Base-by-base conservation (phyloP, 306 rosid species). In the Dalbergia cochinchinensis region DNA sequence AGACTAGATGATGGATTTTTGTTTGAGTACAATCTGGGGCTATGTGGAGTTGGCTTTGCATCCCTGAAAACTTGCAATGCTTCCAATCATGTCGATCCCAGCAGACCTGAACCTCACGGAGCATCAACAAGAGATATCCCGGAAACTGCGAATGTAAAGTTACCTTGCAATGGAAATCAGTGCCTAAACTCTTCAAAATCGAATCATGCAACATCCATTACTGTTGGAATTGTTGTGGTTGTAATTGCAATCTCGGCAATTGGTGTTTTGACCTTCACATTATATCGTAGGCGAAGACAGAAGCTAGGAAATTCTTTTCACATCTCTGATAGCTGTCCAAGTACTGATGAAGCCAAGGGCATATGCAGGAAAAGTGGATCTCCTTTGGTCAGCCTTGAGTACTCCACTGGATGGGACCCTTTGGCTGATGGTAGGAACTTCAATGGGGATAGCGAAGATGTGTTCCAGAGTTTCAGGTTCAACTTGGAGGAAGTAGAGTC, bases 401-500 rank as follows among this genome's bases (percentile, higher is more conserved):
- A 94, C 76, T 63, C 97, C 12, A 81, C 81, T 12, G 96, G 97
- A 26, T 92, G 97, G 97, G 97, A 91, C 74, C 91, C 91, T 18
- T 84, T 90, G 76, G 86, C 90, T 7, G 90, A 87, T 12, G 54
- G 81, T 54, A 65, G 84, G 51, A 82, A 74, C 64, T 81, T 93
- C 75, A 89, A 80, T 62, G 87, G 78, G 1, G 83, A 65, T 10
- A 73, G 64, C 11, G 87, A 87, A 41, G 93, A 89, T 15, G 78
- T 73, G 15, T 87, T 94, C 80, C 89, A 85, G 65, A 88, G 84
- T 82, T 94, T 89, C 65, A 88, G 87, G 85, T 90, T 92, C 88
- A 92, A 92, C 81, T 80, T 92, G 85, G 98, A 94, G 20, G 98
- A 94, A 87, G 89, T 92, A 42, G 98, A 92, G 87, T 85, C 96